phyloP scores from a whole-genome alignment of 371 early-diverging fungal species.

The Mucor sp. region DNA sequence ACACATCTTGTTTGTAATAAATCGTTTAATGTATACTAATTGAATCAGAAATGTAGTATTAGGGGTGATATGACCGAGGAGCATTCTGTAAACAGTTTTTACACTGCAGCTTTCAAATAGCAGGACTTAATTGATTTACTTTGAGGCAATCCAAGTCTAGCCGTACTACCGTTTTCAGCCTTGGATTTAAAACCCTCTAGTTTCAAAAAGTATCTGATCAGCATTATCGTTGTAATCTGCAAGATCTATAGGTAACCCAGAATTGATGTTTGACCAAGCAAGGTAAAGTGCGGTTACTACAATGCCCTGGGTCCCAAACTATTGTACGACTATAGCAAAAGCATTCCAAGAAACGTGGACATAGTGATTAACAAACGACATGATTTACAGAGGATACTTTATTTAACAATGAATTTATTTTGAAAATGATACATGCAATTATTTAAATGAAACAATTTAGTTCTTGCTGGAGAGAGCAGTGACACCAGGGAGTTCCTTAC shows the following conservation, averaged over 20 bases:
- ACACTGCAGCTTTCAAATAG: too few species aligned
- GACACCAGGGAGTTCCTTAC: slow-evolving; percentile 89
- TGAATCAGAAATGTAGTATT: too few species aligned
- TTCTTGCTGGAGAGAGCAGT: slow-evolving; percentile 76
- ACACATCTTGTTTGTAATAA: too few species aligned
- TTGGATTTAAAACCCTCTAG: background rate
- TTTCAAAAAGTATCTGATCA: background rate
- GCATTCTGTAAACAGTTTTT: too few species aligned
- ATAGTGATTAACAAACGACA: background rate
- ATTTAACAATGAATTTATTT: slow-evolving; percentile 18
- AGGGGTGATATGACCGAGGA: too few species aligned
- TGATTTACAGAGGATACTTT: background rate
- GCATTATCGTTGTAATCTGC: background rate
- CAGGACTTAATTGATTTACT: too few species aligned
- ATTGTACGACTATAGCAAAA: background rate
- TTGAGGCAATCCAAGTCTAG: too few species aligned
- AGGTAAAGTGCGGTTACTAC: background rate
- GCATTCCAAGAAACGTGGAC: background rate
- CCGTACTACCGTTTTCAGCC: too few species aligned
- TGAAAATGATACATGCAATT: slow-evolving; percentile 23
- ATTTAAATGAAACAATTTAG: slow-evolving; percentile 17
- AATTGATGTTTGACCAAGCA: background rate
- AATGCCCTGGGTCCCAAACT: background rate
- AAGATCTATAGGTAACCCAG: background rate
- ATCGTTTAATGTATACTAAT: too few species aligned